phyloP scores from a whole-genome alignment of 768 basidiomycete genomes.

The Gyrodon lividus region DNA sequence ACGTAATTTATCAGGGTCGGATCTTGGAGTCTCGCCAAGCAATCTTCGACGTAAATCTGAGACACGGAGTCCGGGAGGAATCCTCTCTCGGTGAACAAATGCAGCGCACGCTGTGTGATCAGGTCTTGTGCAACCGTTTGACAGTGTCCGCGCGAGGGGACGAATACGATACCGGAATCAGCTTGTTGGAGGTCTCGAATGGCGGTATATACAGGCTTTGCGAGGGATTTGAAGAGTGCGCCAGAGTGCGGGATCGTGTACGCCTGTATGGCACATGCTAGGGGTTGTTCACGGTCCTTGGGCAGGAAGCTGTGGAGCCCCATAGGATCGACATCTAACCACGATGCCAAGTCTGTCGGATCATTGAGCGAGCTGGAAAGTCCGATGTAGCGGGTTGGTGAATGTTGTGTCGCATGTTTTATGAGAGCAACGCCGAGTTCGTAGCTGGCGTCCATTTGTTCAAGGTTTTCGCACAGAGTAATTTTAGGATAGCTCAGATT shows the following conservation, averaged over 20 bases:
- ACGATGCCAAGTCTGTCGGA: slow-evolving; percentile 73
- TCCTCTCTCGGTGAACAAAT: slow-evolving; percentile 65
- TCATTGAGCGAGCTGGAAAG: slow-evolving; percentile 79
- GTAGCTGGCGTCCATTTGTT: slow-evolving; percentile 76
- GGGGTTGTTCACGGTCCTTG: slow-evolving; percentile 76
- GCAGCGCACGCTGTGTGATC: slow-evolving; percentile 82
- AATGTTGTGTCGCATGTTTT: slow-evolving; percentile 58
- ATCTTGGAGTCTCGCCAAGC: slow-evolving; percentile 61
- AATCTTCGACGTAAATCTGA: slow-evolving; percentile 56
- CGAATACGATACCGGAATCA: slow-evolving; percentile 75
- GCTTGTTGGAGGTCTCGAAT: slow-evolving; percentile 49
- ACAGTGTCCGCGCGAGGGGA: slow-evolving; percentile 82
- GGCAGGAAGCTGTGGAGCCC: slow-evolving; percentile 78
- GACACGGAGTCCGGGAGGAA: slow-evolving; percentile 57
- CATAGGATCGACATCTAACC: slow-evolving; percentile 70
- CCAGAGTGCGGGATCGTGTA: slow-evolving; percentile 88
- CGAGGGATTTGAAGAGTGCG: slow-evolving; percentile 87
- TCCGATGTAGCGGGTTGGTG: slow-evolving; percentile 72
- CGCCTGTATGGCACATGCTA: slow-evolving; percentile 64
- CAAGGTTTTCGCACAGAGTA: slow-evolving; percentile 81
- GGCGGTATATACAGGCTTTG: slow-evolving; percentile 83
- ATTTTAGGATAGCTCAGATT: slow-evolving; percentile 48
- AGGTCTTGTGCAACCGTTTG: slow-evolving; percentile 73
- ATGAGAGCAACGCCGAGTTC: slow-evolving; percentile 81
- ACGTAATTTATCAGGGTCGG: slow-evolving; percentile 64